phyloP scores from a whole-genome alignment of 768 basidiomycete genomes.

The Harrya chromipes region DNA sequence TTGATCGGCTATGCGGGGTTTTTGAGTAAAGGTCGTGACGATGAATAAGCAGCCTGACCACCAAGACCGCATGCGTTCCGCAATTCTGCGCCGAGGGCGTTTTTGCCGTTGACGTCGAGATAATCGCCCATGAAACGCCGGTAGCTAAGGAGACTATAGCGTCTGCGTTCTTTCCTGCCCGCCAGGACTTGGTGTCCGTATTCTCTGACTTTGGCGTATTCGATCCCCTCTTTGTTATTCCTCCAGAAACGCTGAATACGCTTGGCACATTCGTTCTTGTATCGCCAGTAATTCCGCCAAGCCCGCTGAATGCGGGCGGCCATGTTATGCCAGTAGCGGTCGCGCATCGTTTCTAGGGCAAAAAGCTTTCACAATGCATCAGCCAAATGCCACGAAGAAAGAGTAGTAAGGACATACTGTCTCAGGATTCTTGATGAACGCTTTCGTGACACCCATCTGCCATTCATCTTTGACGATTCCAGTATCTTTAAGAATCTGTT shows the following conservation, averaged over 20 bases:
- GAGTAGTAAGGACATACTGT: constrained; percentile 53
- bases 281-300: constrained; percentile 93
- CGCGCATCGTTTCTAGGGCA: constrained; percentile 97
- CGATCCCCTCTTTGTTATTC: constrained; percentile 93
- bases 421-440: constrained; percentile 99
- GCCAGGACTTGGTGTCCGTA: constrained; percentile 93
- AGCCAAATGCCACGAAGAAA: not conserved
- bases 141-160: constrained; percentile 92
- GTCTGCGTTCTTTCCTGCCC: constrained; percentile 86
- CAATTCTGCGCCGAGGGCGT: constrained; percentile 73
- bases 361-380: constrained; percentile 63
- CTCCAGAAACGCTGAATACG: constrained; percentile 99
- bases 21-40: not conserved
- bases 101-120: constrained; percentile 82
- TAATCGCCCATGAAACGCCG: constrained; percentile 97
- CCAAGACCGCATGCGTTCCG: constrained; percentile 68
- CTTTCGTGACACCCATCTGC: constrained; percentile 99
- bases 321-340: constrained; percentile 99
- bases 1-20: constrained; percentile 52
- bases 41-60: constrained; percentile 43
- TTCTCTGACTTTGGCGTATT: constrained; percentile 87
- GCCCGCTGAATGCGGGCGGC: constrained; percentile 94
- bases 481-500: constrained; percentile 89
- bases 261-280: constrained; percentile 91
- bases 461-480: constrained; percentile 97